These are phyloP conservation scores for Trichoderma koningiopsis DNA, from an alignment of 2,329 filamentous ascomycete genomes.

Conservation along the genomic window DNA sequence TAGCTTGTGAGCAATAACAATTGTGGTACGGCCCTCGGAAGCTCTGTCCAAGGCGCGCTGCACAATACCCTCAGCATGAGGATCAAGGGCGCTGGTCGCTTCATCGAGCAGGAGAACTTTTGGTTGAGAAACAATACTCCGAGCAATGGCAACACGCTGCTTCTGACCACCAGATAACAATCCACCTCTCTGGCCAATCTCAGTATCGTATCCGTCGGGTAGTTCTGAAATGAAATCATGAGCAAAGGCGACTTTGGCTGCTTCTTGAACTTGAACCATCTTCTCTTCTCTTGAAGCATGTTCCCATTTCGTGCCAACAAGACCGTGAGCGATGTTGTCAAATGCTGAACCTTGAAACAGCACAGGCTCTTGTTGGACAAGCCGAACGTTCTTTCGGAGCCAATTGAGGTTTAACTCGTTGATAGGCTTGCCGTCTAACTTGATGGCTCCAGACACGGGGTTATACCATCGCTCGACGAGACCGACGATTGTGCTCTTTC, in stretches of 20 bases:
- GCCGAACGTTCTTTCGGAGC: slow-evolving; percentile 43
- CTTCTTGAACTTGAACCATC: slow-evolving; percentile 46
- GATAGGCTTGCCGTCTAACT: slow-evolving; percentile 41
- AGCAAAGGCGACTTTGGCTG: slow-evolving; percentile 53
- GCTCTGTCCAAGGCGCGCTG: slow-evolving; percentile 56
- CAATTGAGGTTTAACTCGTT: slow-evolving; percentile 43
- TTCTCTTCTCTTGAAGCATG: slow-evolving; percentile 45
- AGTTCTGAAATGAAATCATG: slow-evolving; percentile 53
- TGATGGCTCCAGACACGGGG: slow-evolving; percentile 39
- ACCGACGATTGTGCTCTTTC: slow-evolving; percentile 45
- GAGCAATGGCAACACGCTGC: slow-evolving; percentile 63
- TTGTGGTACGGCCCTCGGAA: slow-evolving; percentile 59
- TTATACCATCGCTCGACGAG: slow-evolving; percentile 46
- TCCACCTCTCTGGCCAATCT: slow-evolving; percentile 64
- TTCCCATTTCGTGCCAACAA: slow-evolving; percentile 47
- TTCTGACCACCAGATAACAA: slow-evolving; percentile 68
- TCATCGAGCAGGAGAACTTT: slow-evolving; percentile 66
- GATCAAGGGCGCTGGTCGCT: slow-evolving; percentile 59
- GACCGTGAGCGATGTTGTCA: slow-evolving; percentile 56
- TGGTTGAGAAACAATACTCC: slow-evolving; percentile 46
- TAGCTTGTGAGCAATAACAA: slow-evolving; percentile 63
- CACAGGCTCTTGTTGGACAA: slow-evolving; percentile 48
- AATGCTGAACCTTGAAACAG: slow-evolving; percentile 53
- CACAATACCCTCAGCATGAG: slow-evolving; percentile 50
- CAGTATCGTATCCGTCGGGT: slow-evolving; percentile 53